phyloP scores from a whole-genome alignment of 1,284 basidiomycete genomes.

The Fomitopsis betulina region DNA sequence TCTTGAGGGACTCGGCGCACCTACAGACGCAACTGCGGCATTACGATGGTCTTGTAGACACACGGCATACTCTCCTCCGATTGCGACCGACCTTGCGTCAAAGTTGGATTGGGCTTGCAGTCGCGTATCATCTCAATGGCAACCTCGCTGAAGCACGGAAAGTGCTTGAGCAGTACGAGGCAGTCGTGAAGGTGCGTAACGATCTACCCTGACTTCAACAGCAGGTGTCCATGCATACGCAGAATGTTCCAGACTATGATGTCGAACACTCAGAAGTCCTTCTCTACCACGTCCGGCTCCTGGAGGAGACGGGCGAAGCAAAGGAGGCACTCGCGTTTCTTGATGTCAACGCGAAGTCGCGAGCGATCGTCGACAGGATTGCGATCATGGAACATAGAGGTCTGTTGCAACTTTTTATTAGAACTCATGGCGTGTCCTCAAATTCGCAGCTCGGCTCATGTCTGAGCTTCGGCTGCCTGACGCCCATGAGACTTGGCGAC shows the following conservation, averaged over 20 bases:
- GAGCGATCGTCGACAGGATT: slow-evolving; percentile 67
- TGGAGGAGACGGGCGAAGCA: slow-evolving; percentile 73
- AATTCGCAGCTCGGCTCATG: slow-evolving; percentile 60
- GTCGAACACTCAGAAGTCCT: slow-evolving; percentile 84
- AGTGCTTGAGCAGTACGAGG: slow-evolving; percentile 69
- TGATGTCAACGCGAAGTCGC: slow-evolving; percentile 60
- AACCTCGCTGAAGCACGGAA: slow-evolving; percentile 70
- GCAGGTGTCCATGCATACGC: slow-evolving; percentile 13
- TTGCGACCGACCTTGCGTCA: slow-evolving; percentile 82
- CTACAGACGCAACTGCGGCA: slow-evolving; percentile 89
- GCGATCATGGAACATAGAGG: slow-evolving; percentile 73
- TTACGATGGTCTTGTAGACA: slow-evolving; percentile 79
- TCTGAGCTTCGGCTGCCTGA: slow-evolving; percentile 63
- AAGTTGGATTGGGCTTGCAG: slow-evolving; percentile 89
- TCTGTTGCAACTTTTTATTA: slow-evolving; percentile 23
- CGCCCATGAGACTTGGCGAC: slow-evolving; percentile 75
- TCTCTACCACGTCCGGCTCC: slow-evolving; percentile 77
- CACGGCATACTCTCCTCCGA: slow-evolving; percentile 77
- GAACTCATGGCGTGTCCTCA: not conserved
- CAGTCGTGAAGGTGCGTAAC: slow-evolving; percentile 51
- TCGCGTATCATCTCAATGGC: slow-evolving; percentile 85
- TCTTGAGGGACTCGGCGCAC: slow-evolving; percentile 88
- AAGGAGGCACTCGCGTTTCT: slow-evolving; percentile 61
- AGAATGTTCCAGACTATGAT: slow-evolving; percentile 77
- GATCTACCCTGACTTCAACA: not conserved